Evolutionary conservation across 306 rosid species (phyloP), one percentile per base, ranked within the genome.

Genomic region (Ormosia semicastrata): DNA sequence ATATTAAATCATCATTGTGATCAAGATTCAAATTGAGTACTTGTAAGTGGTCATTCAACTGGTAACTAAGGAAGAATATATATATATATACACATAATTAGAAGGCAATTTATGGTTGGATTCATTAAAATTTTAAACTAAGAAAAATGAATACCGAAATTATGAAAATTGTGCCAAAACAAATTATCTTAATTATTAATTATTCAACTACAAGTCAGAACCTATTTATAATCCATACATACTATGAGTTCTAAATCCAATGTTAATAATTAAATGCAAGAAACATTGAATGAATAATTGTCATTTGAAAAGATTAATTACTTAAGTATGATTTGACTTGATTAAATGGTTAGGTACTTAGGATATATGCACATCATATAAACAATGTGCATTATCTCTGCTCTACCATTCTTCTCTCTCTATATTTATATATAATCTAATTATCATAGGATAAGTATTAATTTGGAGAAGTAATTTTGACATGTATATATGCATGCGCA

Each of bases 291-390:
- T 50, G 71, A 52, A 62, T 60, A 41, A 83, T 63, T 60, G 79
- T 60, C 44, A n/a, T 77, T 54, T 49, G 59, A 73, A 57, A 70
- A 29, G 57, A 39, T 77, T 76, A 76, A 32, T 24, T 3, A 83
- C 52, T 69, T 76, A 60, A 83, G 58, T 41, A 53, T 52, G 83
- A 50, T 77, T 83, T 77, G 75, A 83, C 79, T 71, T 30, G 30
- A 30, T 14, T 40, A 32, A 39, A 58, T 59, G 82, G 44, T 71
- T 83, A 60, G 66, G 69, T 70, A 30, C 43, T 29, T 24, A 4
- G 29, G 67, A 73, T 81, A 24, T 73, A 34, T 9, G 65, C 17
- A 33, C 76, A 32, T 12, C 12, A 58, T 29, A 17, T 47, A 36
- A 56, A 67, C 37, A 34, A 37, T 56, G 69, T 15, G 40, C 68